Base-by-base conservation (phyloP, 768 basidiomycete genomes). In the Leccinum rimulosum region DNA sequence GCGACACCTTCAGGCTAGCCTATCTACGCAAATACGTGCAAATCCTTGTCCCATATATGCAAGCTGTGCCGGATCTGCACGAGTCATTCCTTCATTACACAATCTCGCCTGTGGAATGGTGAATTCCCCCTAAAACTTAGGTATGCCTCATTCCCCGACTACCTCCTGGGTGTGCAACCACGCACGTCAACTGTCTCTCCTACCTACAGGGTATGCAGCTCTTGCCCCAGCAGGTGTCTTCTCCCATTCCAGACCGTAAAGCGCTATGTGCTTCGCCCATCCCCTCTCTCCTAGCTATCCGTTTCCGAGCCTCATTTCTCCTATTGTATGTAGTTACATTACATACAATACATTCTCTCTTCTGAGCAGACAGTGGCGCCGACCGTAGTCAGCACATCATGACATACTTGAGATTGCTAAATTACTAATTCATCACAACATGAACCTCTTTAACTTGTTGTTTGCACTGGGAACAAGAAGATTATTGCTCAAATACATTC, bases 111-210 rank as follows among this genome's bases (percentile, higher is more conserved):
- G 30, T 31, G 0, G 0, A 1, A 31, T n/a, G n/a, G n/a, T n/a
- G n/a, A n/a, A n/a, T n/a, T 1, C 0, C 1, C 0, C 30, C 30
- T 9, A 31, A 9, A 1, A 0, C 30, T 31, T 0, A 31, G 30
- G 30, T 31, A 1, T 0, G 30, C 10, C 30, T 10, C 30, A 0
- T 31, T 11, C 33, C 12, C 33, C 27, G 25, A 25, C 48, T 49
- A 49, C 25, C 22, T 6, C 0, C 22, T 2, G 10, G 48, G 48
- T 47, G 17, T 4, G 8, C 2, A 4, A 10, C 6, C n/a, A 14
- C 27, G 6, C 4, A 27, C 27, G 27, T 49, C 48, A 1, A 0
- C 14, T 15, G 0, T 4, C 8, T 3, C 48, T 49, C 48, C 48
- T 49, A 49, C 22, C 48, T 14, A 10, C 0, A 6, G 22, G 48